Percentiles rank a stretch among this genome's conserved stretches.
phyloP scores from a whole-genome alignment of 805 yeast species.

The Starmerella scarabaei region DNA sequence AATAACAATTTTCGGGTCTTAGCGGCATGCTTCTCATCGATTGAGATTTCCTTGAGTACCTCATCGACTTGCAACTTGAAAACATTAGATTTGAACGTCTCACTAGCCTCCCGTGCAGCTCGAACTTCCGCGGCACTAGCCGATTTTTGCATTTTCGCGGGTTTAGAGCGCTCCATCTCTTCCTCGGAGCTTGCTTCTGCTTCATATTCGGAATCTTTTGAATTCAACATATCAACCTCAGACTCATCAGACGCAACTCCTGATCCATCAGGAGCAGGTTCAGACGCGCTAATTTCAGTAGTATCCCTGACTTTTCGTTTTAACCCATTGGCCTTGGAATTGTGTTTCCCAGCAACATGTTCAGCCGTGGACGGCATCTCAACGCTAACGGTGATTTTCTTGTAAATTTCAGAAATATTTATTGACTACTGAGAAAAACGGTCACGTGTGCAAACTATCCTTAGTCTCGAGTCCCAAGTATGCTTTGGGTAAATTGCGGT shows the following conservation, averaged over 20 bases:
- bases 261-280: neutral
- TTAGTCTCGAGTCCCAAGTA: too few species aligned
- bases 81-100: conserved; percentile 84
- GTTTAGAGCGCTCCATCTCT: neutral
- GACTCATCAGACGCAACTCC: conserved; percentile 1
- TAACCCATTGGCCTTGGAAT: neutral
- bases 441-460: too few species aligned
- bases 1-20: conserved; percentile 47
- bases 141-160: neutral
- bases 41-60: conserved; percentile 60
- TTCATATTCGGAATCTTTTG: neutral
- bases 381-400: too few species aligned
- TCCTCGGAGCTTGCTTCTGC: conserved; percentile 7
- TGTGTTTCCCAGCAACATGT: neutral
- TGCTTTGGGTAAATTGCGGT: too few species aligned
- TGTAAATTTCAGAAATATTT: too few species aligned
- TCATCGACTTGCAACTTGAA: conserved; percentile 94
- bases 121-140: conserved; percentile 59
- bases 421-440: too few species aligned
- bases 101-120: conserved; percentile 85
- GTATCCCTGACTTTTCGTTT: neutral
- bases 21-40: conserved; percentile 57
- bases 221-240: neutral
- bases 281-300: too few species aligned
- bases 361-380: too few species aligned